phyloP scores from a whole-genome alignment of 306 rosid species.

The Oxytropis ochrocephala region DNA sequence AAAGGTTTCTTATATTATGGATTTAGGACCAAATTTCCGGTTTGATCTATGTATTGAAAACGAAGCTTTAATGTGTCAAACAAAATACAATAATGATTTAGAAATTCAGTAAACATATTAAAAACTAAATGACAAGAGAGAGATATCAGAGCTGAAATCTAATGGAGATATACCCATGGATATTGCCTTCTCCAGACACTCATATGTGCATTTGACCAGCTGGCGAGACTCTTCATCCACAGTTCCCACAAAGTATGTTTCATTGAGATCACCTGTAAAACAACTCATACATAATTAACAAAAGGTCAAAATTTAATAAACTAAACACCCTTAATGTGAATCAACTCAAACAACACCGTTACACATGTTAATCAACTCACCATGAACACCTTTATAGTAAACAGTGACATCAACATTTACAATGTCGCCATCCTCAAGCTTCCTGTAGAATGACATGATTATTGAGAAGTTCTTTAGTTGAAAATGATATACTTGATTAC shows the following conservation, averaged over 20 bases:
- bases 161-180: constrained; percentile 57
- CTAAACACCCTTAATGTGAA: background rate
- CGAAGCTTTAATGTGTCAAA: background rate
- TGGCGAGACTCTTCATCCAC: constrained; percentile 77
- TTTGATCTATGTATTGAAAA: too few relatives aligned
- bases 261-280: constrained; percentile 85
- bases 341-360: background rate
- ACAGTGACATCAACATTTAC: constrained; percentile 86
- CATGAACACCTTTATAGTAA: constrained; percentile 87
- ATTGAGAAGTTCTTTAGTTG: constrained; percentile 4
- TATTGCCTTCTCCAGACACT: constrained; percentile 94
- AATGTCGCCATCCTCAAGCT: constrained; percentile 93
- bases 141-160: background rate
- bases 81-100: background rate
- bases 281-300: constrained; percentile 2
- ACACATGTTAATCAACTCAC: constrained; percentile 27
- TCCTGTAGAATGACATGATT: constrained; percentile 42
- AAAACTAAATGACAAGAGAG: background rate
- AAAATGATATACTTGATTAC: background rate
- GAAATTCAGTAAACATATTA: background rate
- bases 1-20: too few relatives aligned
- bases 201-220: constrained; percentile 79
- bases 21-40: too few relatives aligned
- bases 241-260: constrained; percentile 91
- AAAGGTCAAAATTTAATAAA: background rate